Conservation (phyloP, 2,329 filamentous ascomycete genomes). For the Canariomyces notabilis region DNA sequence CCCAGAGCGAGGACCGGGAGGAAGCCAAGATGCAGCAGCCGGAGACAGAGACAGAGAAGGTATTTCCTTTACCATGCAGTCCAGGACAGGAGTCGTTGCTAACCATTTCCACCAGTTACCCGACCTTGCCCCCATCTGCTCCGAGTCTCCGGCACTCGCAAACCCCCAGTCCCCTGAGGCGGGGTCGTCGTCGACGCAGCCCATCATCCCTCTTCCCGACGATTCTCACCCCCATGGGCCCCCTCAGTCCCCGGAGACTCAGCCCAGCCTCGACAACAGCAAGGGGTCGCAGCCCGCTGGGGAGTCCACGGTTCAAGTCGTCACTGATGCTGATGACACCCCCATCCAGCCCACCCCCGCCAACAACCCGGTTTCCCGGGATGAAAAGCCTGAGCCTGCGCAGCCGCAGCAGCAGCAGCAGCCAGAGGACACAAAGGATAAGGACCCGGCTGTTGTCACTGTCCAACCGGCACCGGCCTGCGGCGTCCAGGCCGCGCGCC, state of each 20-base stretch:
- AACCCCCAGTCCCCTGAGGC: constrained; percentile 17
- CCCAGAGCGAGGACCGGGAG: no score
- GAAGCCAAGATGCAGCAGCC: constrained; percentile 13
- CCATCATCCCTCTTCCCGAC: constrained; percentile 16
- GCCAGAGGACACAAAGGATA: constrained; percentile 11
- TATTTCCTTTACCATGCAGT: constrained; percentile 15
- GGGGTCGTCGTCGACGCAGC: constrained; percentile 7
- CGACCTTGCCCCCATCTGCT: no score
- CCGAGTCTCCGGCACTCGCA: constrained; percentile 11
- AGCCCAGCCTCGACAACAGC: constrained; percentile 20
- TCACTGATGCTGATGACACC: constrained; percentile 10
- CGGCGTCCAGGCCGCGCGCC: constrained; percentile 15
- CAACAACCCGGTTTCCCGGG: no score
- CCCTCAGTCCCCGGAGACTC: constrained; percentile 18
- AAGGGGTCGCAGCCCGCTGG: constrained; percentile 19
- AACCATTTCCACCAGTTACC: constrained; percentile 15
- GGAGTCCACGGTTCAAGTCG: constrained; percentile 16
- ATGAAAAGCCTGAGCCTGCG: no score
- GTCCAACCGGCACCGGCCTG: no score
- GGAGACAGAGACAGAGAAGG: constrained; percentile 23
- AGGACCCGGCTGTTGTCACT: not conserved
- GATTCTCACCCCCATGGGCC: constrained; percentile 22
- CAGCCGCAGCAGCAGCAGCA: no score
- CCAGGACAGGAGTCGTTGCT: constrained; percentile 18
- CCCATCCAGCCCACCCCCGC: constrained; percentile 2